Base-by-base conservation (phyloP, 2,329 filamentous ascomycete species). In the Decorospora gaudefroyi region DNA sequence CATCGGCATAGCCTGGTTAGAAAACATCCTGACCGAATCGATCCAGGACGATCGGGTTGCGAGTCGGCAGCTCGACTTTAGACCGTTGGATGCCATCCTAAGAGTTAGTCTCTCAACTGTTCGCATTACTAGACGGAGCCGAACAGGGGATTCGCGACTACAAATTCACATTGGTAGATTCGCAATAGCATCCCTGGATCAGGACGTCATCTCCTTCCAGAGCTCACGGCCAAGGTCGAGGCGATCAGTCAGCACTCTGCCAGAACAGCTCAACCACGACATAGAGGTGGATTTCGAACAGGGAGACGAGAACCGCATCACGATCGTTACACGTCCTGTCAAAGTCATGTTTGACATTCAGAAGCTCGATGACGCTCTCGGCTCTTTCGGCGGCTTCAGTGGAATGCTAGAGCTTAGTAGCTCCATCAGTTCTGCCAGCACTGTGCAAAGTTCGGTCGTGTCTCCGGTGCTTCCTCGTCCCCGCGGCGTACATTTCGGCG, bases 321-420 rank as follows among this genome's bases (percentile, higher is more conserved):
- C 87, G 21, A 67, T 96, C 10, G 81, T 83, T 38, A 95, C 90
- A 0, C 76, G 95, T 7, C 90, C 91, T 4, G 69, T 96, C 1
- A 82, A 85, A 46, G 68, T 96, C 7, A 81, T 84, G 43, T 72
- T 97, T 27, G 88, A 97, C 63, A 74, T 96, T 11, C 85, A 86
- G 52, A 81, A 82, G 42, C 73, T 97, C 15, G 93, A 97, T 57
- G 90, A 96, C 59, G 88, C 88, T 0, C 84, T 97, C 47, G 83
- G 83, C 42, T 90, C 88, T 78, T 91, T 96, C 70, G 93, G 93
- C 23, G 93, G 93, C 0, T 75, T 99, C 29, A 96, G 91, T 67
- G 90, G 90, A 54, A 86, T 99, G 38, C 75, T 99, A 29, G 95
- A 93, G 59, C 81, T 96, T 67, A 88, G 90, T 51, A 87, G 82